These are phyloP conservation scores for Fusarium neocosmosporiellum DNA, from an alignment of 2,329 filamentous ascomycete species.

Conservation along the genomic window DNA sequence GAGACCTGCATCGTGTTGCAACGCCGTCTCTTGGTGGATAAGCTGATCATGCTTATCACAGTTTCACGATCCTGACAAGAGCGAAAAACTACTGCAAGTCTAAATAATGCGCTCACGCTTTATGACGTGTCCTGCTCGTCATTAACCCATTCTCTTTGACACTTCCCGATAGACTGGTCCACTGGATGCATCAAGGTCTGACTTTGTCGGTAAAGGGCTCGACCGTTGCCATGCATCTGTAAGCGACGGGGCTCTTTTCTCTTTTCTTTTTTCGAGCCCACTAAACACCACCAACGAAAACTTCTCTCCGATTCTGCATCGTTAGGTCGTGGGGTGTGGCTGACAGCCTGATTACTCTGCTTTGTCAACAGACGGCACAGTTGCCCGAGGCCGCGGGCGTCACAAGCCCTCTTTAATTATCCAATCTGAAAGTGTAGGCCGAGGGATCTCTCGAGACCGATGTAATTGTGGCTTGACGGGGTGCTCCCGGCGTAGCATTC, in stretches of 20 bases:
- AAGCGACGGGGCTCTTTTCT: not conserved
- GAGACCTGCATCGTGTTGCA: not conserved
- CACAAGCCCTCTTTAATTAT: not conserved
- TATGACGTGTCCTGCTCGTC: constrained; percentile 1
- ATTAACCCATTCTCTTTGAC: not conserved
- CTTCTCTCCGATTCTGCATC: not conserved
- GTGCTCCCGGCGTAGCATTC: not conserved
- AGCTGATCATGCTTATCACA: not conserved
- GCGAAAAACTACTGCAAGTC: not conserved
- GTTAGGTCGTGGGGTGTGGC: not conserved
- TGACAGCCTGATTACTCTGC: not conserved
- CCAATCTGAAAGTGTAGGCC: not conserved
- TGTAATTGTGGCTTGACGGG: not conserved
- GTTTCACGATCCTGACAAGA: not conserved
- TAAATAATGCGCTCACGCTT: not conserved
- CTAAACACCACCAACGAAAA: not conserved
- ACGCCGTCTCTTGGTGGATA: not conserved
- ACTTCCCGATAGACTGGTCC: not conserved
- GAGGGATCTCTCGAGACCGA: not conserved
- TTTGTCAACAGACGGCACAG: not conserved
- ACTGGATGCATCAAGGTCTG: not conserved
- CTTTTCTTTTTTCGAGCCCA: not conserved
- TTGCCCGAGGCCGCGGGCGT: not conserved
- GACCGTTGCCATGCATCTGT: not conserved
- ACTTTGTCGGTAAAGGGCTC: not conserved